Evolutionary conservation across 192 early-diverging fungal genomes (phyloP), one percentile per base, ranked within the genome.

Genomic region (Phycomyces nitens): DNA sequence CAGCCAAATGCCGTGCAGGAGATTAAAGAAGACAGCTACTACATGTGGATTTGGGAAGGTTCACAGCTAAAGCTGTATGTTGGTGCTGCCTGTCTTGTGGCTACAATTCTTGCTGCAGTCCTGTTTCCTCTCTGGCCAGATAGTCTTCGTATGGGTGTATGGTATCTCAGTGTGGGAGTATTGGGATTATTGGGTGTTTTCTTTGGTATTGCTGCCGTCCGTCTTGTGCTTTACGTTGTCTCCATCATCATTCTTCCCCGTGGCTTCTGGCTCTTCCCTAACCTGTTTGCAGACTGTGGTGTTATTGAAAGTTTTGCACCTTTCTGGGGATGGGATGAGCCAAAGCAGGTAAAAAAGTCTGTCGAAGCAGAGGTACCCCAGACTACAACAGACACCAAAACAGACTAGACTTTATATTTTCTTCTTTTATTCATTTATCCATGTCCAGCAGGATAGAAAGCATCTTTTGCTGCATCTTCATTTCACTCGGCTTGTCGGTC

Each of bases 41-140:
- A 89, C 71, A 87, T 92, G 43, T 97, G 95, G 95, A 72, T 94
- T 9, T 97, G 94, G 70, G 92, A 97, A 74, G 92, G 90, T 21
- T 90, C 92, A 10, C 92, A 92, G 79, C 61, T 89, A 62, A 80
- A 83, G 78, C 74, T 84, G 4, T 86, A 88, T 50, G 73, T 96
- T 57, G 87, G 93, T 53, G 95, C 92, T 8, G 80, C 82, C 27
- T 89, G 83, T 23, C 74, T 99, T 18, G 76, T 99, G 42, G 72
- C 80, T 6, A 77, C 94, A 20, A 88, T 92, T 29, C 83, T 99
- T 68, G 91, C 92, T 1, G 95, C 91, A 58, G 97, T 99, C 63
- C 87, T 99, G 88, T 99, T 99, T 82, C 97, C 94, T 34, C 82
- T 98, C 34, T 99, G 96, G 96, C 96, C 96, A 2, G 74, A 86